Percentiles rank a stretch among this genome's conserved stretches.
These are phyloP conservation scores for Trichosporon sp. DNA, from an alignment of 1,284 basidiomycete genomes.

Conservation along the genomic window DNA sequence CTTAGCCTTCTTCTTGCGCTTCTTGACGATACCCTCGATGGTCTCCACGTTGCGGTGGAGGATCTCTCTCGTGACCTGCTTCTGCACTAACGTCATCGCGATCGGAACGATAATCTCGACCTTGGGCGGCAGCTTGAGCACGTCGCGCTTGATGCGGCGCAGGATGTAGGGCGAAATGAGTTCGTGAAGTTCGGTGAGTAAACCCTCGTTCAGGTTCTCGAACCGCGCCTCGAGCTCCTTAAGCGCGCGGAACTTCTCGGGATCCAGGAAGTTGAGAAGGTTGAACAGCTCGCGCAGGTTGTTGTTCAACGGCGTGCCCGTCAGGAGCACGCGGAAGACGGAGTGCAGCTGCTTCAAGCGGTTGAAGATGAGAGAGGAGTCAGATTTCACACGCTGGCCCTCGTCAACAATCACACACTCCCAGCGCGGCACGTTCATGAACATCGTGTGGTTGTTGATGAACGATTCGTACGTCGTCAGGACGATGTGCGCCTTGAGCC, in stretches of 20 bases:
- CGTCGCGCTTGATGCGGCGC: slow-evolving; percentile 88
- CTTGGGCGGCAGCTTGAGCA: slow-evolving; percentile 88
- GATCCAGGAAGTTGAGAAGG: slow-evolving; percentile 89
- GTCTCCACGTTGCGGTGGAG: slow-evolving; percentile 57
- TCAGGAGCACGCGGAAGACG: slow-evolving; percentile 85
- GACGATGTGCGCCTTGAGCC: slow-evolving; percentile 68
- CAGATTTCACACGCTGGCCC: slow-evolving; percentile 71
- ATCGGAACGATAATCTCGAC: slow-evolving; percentile 79
- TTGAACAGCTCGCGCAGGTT: slow-evolving; percentile 94
- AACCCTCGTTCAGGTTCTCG: slow-evolving; percentile 73
- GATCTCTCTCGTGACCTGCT: slow-evolving; percentile 82
- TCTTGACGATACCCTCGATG: slow-evolving; percentile 39
- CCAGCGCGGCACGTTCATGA: slow-evolving; percentile 83
- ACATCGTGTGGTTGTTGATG: slow-evolving; percentile 73
- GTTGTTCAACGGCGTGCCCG: slow-evolving; percentile 95
- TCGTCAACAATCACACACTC: slow-evolving; percentile 90
- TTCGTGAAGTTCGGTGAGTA: slow-evolving; percentile 75
- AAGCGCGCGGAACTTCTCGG: slow-evolving; percentile 67
- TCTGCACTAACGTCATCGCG: slow-evolving; percentile 84
- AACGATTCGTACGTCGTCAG: slow-evolving; percentile 86
- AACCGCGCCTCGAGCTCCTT: slow-evolving; percentile 68
- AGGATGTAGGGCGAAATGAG: slow-evolving; percentile 86
- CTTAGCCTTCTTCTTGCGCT: slow-evolving; percentile 32
- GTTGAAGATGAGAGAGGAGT: slow-evolving; percentile 76
- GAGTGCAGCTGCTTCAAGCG: slow-evolving; percentile 77